Evolutionary conservation across 352 stramenopile genomes (phyloP).

Genomic region (Phytophthora pinifolia): DNA sequence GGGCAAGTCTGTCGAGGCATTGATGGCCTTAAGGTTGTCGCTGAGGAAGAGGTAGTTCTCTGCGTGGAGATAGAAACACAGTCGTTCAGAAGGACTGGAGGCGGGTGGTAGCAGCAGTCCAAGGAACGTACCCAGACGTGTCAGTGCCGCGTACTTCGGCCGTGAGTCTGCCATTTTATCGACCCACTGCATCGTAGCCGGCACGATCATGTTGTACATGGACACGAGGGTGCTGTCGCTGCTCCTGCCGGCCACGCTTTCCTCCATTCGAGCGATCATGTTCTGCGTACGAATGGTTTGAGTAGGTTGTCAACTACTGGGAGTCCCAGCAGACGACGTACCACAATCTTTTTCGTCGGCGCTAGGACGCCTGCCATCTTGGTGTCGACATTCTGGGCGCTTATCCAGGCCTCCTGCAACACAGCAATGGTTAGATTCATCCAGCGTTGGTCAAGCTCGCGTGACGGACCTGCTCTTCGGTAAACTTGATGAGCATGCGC

Average conservation of each 20-base stretch:
- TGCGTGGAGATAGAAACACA: constrained; percentile 7
- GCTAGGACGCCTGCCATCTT: constrained; percentile 69
- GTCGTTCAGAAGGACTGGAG: neutral
- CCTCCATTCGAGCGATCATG: constrained; percentile 62
- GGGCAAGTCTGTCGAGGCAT: constrained; percentile 43
- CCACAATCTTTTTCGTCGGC: constrained; percentile 69
- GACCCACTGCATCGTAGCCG: constrained; percentile 66
- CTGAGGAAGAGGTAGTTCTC: constrained; percentile 76
- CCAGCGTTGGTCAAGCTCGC: neutral
- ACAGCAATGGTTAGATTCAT: neutral
- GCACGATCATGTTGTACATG: constrained; percentile 70
- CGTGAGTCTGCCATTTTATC: constrained; percentile 66
- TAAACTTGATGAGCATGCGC: constrained; percentile 77
- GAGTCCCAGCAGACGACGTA: neutral
- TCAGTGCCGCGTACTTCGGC: constrained; percentile 66
- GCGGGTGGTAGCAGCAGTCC: neutral
- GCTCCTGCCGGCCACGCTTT: constrained; percentile 57
- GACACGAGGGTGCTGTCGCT: constrained; percentile 56
- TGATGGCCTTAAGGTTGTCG: constrained; percentile 52
- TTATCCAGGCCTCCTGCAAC: constrained; percentile 66
- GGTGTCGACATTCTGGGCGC: constrained; percentile 61
- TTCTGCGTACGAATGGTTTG: constrained; percentile 24
- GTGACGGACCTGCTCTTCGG: constrained; percentile 52
- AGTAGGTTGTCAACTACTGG: neutral
- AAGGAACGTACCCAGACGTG: constrained; percentile 44